A percentile compares a stretch with the other conserved stretches of the same genome.
phyloP scores from a whole-genome alignment of 108 stramenopile species.

The Nitzschia sp. region DNA sequence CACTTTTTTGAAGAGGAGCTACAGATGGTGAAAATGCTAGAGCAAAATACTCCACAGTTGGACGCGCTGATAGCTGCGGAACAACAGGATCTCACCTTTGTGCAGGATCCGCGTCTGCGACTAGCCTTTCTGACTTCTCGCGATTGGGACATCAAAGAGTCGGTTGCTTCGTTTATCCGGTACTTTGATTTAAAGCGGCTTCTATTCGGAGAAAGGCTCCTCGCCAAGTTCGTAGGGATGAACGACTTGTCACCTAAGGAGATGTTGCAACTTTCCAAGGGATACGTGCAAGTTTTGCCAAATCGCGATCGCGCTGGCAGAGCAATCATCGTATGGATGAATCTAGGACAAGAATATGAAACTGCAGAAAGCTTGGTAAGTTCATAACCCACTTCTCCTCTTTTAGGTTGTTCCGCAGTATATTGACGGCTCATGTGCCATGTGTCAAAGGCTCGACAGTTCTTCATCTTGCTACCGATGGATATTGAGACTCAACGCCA shows the following conservation, averaged over 20 bases:
- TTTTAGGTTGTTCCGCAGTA: no score
- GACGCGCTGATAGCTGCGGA: not conserved
- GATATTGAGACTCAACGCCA: not conserved
- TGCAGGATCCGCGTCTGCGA: constrained; percentile 25
- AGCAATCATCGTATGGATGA: not conserved
- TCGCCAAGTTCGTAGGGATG: constrained; percentile 17
- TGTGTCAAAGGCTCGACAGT: not conserved
- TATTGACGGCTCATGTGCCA: not conserved
- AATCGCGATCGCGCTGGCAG: constrained; percentile 23
- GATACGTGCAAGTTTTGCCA: constrained; percentile 13
- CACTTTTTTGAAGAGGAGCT: not conserved
- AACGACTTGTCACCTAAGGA: constrained; percentile 33
- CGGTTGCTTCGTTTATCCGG: constrained; percentile 29
- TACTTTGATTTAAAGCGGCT: constrained; percentile 36
- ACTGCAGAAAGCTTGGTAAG: constrained; percentile 15
- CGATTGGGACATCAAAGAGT: constrained; percentile 27
- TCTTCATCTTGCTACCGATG: not conserved
- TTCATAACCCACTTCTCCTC: not conserved
- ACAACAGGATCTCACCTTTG: constrained; percentile 14
- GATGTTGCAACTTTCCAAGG: constrained; percentile 8
- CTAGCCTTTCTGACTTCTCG: constrained; percentile 37
- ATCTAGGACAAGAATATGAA: constrained; percentile 5
- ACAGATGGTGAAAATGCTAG: not conserved
- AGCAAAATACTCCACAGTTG: not conserved
- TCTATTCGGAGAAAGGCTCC: constrained; percentile 33